Conservation (phyloP, 352 stramenopile genomes). For the Albugo candida region DNA sequence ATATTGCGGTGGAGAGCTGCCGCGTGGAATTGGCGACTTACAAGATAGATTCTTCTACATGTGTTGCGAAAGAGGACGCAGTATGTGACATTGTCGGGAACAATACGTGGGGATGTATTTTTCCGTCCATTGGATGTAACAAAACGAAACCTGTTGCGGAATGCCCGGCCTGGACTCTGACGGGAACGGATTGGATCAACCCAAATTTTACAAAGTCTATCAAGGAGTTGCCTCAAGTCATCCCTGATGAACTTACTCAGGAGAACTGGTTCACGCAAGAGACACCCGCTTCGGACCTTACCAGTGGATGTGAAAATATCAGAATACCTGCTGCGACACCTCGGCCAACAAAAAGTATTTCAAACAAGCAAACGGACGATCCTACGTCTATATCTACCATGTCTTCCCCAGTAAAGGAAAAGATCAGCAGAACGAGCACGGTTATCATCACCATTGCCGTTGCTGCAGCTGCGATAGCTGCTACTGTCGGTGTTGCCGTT, state of each 20-base stretch:
- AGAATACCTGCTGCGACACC: too few relatives aligned
- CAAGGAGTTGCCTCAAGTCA: conserved; percentile 2
- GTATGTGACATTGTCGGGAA: conserved; percentile 15
- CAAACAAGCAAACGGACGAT: too few relatives aligned
- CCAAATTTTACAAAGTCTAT: neutral
- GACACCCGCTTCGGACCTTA: neutral
- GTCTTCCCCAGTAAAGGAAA: too few relatives aligned
- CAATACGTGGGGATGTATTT: conserved; percentile 22
- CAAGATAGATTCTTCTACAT: conserved; percentile 2
- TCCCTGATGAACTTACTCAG: neutral
- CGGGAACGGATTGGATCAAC: neutral
- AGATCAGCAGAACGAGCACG: too few relatives aligned
- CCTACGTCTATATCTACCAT: too few relatives aligned
- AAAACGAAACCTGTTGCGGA: neutral
- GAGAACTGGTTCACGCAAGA: conserved; percentile 1
- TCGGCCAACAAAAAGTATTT: too few relatives aligned
- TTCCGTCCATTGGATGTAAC: conserved; percentile 17
- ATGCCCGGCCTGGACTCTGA: neutral
- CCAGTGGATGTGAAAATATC: neutral
- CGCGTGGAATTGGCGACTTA: conserved; percentile 20
- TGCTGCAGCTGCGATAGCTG: too few relatives aligned
- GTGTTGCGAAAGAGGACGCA: conserved; percentile 18
- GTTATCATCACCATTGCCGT: too few relatives aligned
- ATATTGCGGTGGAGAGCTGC: conserved; percentile 17
- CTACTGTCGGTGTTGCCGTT: too few relatives aligned